Evolutionary conservation across 2,329 filamentous ascomycete species (phyloP).

Genomic region (Periconia digitata): DNA sequence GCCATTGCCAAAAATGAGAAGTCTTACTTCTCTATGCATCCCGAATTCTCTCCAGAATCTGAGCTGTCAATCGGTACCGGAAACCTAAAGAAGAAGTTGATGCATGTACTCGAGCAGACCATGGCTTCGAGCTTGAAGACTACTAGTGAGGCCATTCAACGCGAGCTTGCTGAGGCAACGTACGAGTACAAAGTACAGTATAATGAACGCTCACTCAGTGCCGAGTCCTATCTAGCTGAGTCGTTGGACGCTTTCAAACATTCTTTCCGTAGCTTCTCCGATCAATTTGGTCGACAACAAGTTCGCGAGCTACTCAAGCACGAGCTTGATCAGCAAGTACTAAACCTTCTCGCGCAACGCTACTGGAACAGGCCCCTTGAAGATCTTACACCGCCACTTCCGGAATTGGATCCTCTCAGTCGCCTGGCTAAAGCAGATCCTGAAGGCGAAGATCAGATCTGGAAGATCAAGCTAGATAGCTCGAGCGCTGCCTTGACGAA

Average conservation of each 20-base stretch:
- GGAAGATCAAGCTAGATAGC: constrained; percentile 92
- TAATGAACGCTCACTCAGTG: constrained; percentile 91
- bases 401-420: constrained; percentile 71
- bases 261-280: constrained; percentile 91
- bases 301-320: constrained; percentile 87
- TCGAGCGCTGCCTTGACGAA: constrained; percentile 90
- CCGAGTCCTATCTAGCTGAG: constrained; percentile 94
- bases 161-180: constrained; percentile 93
- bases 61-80: constrained; percentile 79
- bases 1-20: constrained; percentile 88
- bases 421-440: constrained; percentile 84
- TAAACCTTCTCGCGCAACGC: constrained; percentile 86
- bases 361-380: constrained; percentile 97
- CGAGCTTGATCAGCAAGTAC: constrained; percentile 90
- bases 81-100: constrained; percentile 89
- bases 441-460: constrained; percentile 72
- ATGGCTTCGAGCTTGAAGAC: constrained; percentile 91
- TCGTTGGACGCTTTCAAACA: constrained; percentile 97
- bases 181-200: constrained; percentile 99
- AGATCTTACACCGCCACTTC: constrained; percentile 68
- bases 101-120: constrained; percentile 94
- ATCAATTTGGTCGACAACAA: constrained; percentile 84
- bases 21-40: constrained; percentile 81
- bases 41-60: constrained; percentile 75
- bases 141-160: constrained; percentile 88